Evolutionary conservation across 2,329 filamentous ascomycete species (phyloP).

Genomic region (Sporothrix curviconia): DNA sequence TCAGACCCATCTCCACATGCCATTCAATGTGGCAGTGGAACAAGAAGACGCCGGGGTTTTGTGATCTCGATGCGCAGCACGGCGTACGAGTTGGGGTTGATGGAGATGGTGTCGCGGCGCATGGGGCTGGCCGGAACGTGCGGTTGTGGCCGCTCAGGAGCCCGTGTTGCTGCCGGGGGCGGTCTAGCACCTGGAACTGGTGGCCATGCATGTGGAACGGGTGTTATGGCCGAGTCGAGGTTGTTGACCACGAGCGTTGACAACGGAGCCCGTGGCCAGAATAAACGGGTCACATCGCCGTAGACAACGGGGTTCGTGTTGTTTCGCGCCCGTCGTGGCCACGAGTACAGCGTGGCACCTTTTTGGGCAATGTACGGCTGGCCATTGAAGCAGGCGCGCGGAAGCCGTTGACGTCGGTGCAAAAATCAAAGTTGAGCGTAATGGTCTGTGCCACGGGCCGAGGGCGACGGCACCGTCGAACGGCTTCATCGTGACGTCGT

Average conservation of each 20-base stretch:
- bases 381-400: slow-evolving; percentile 58
- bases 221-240: slow-evolving; percentile 38
- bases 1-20: slow-evolving; percentile 55
- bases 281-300: slow-evolving; percentile 37
- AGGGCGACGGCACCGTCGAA: slow-evolving; percentile 32
- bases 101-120: slow-evolving; percentile 32
- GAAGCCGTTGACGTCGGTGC: slow-evolving; percentile 53
- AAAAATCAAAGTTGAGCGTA: slow-evolving; percentile 50
- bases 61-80: slow-evolving; percentile 46
- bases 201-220: slow-evolving; percentile 51
- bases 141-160: slow-evolving; percentile 28
- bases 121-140: slow-evolving; percentile 26
- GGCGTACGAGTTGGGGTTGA: slow-evolving; percentile 38
- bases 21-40: slow-evolving; percentile 57
- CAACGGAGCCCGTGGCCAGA: slow-evolving; percentile 31
- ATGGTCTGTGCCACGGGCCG: slow-evolving; percentile 47
- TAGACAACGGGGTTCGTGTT: slow-evolving; percentile 38
- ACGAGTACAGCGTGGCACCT: slow-evolving; percentile 68
- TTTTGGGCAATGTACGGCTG: slow-evolving; percentile 60
- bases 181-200: slow-evolving; percentile 48
- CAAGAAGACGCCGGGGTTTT: slow-evolving; percentile 49
- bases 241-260: slow-evolving; percentile 48
- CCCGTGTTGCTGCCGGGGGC: slow-evolving; percentile 32
- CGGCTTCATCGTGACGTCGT: slow-evolving; percentile 56
- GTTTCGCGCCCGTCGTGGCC: slow-evolving; percentile 46